phyloP scores from a whole-genome alignment of 441 rosid genomes.

The Mallotus japonicus region DNA sequence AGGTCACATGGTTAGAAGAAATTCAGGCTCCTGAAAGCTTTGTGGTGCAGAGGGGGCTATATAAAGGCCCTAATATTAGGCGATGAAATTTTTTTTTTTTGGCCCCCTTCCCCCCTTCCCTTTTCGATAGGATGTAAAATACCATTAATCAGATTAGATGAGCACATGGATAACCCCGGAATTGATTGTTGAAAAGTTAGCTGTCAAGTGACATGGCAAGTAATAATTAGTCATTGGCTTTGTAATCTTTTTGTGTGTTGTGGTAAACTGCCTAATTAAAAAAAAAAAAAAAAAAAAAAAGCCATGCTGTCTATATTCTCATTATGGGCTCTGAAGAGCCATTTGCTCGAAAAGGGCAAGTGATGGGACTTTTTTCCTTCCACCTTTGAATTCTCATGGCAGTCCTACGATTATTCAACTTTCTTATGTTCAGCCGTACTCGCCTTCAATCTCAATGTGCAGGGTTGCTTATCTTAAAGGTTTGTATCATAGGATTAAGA shows the following conservation, averaged over 20 bases:
- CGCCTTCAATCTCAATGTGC: too few species aligned
- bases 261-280: background rate
- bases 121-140: constrained; percentile 13
- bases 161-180: constrained; percentile 19
- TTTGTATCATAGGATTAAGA: too few species aligned
- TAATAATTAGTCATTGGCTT: constrained; percentile 27
- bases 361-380: background rate
- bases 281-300: background rate
- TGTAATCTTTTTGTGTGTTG: constrained; percentile 28
- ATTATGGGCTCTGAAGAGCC: background rate
- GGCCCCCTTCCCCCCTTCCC: background rate
- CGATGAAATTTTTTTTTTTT: constrained; percentile 17
- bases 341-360: background rate
- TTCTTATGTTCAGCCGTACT: too few species aligned
- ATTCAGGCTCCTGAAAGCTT: constrained; percentile 41
- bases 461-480: too few species aligned
- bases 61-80: constrained; percentile 51
- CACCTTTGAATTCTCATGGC: background rate
- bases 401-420: background rate
- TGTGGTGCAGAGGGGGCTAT: constrained; percentile 36
- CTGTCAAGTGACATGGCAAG: constrained; percentile 27
- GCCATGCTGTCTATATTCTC: background rate
- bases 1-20: constrained; percentile 43
- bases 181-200: constrained; percentile 27
- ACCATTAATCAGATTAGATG: constrained; percentile 26